Percentiles rank a stretch among this genome's conserved stretches.
These are phyloP conservation scores for Tricholoma furcatifolium DNA, from an alignment of 768 basidiomycete species.

Conservation along the genomic window DNA sequence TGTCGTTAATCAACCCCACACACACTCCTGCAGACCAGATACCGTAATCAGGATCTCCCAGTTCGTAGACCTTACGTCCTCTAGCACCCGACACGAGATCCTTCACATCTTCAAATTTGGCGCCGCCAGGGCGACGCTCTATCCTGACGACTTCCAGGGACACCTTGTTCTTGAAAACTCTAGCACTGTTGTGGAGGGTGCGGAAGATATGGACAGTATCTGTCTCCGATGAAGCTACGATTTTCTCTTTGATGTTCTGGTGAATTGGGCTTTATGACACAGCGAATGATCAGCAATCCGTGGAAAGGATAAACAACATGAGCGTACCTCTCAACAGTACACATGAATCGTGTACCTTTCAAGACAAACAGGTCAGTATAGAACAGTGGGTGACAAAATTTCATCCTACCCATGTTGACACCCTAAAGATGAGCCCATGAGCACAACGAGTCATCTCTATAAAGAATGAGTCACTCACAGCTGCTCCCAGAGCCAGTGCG, in stretches of 20 bases:
- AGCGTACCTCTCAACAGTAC: slow-evolving; percentile 74
- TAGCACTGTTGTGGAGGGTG: slow-evolving; percentile 77
- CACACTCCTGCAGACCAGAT: slow-evolving; percentile 77
- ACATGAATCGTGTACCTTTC: slow-evolving; percentile 84
- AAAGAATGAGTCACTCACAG: slow-evolving; percentile 42
- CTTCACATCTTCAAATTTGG: slow-evolving; percentile 82
- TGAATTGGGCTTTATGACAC: slow-evolving; percentile 67
- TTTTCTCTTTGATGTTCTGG: slow-evolving; percentile 86
- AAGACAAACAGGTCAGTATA: background rate
- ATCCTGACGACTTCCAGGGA: slow-evolving; percentile 82
- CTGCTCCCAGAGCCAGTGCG: slow-evolving; percentile 78
- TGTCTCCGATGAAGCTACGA: slow-evolving; percentile 77
- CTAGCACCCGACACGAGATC: slow-evolving; percentile 74
- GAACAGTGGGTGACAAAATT: slow-evolving; percentile 19
- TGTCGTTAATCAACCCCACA: slow-evolving; percentile 77
- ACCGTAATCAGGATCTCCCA: slow-evolving; percentile 82
- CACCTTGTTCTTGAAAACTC: slow-evolving; percentile 87
- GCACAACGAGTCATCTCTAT: background rate
- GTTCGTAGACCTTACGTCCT: slow-evolving; percentile 75
- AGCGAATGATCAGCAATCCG: background rate
- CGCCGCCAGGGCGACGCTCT: slow-evolving; percentile 78
- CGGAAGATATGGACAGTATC: slow-evolving; percentile 92
- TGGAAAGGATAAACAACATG: background rate
- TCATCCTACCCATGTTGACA: slow-evolving; percentile 69
- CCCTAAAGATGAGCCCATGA: slow-evolving; percentile 45